Base-by-base conservation (phyloP, 2,329 filamentous ascomycete species). In the Colletotrichum kahawae region DNA sequence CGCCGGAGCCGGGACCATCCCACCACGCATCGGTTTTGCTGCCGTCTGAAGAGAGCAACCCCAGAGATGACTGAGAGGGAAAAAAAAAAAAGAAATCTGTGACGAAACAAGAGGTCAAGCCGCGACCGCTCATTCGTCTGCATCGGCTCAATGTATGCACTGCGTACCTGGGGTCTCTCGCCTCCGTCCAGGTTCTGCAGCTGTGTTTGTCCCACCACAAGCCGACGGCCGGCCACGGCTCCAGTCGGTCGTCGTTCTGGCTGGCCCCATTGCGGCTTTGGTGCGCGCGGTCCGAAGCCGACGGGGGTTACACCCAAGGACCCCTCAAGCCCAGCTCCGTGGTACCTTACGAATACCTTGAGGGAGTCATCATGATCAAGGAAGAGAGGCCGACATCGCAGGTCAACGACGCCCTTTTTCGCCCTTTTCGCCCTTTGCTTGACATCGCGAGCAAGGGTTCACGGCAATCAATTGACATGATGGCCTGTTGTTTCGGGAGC, bases 51-150 rank as follows among this genome's bases (percentile, higher is more conserved):
- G 38, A 36, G 64, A 9, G 9, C 70, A 38, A 57, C 43, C 33
- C 59, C 34, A 31, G 13, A 16, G 29, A 27, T 21, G 4, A 34
- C 18, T 24, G 36, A 48, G 16, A 5, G 34, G 2, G 16, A 4
- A 4, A 24, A 21, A 4, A 4, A 24, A 21, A 38, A 34, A 54
- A 71, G 66, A 71, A 63, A 68, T n/a, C 73, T 64, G 73, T 75
- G 73, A 75, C 69, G 73, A 75, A 75, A 75, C 73, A 64, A 68
- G 73, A 75, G 73, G 73, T 73, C 69, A 75, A 73, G 73, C 56
- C 63, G 56, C 70, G 56, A 57, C 43, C 64, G 63, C 63, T 60
- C 56, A 75, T 75, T 75, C 73, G 73, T 64, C 69, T 71, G 56
- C 56, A 29, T 31, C 62, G 36, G 62, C 62, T 65, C 21, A n/a